These are phyloP conservation scores for Globisporangium emineosum DNA, from an alignment of 352 stramenopile species.

Conservation along the genomic window DNA sequence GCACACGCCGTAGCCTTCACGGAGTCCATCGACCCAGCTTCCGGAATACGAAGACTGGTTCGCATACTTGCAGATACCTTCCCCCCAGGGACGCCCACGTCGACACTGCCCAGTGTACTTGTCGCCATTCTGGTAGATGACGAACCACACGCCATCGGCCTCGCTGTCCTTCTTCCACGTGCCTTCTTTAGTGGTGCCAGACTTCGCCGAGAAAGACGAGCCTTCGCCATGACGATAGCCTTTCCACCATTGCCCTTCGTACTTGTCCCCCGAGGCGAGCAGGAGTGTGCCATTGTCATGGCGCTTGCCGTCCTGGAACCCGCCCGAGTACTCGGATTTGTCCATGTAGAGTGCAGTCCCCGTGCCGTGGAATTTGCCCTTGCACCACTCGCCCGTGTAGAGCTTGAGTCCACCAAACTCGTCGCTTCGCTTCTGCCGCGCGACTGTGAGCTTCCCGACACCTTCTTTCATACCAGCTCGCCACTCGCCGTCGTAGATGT, in stretches of 20 bases:
- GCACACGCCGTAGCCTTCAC: conserved; percentile 75
- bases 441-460: conserved; percentile 55
- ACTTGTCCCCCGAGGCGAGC: conserved; percentile 39
- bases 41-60: conserved; percentile 91
- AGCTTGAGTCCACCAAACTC: conserved; percentile 49
- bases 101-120: conserved; percentile 69
- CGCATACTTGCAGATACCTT: conserved; percentile 88
- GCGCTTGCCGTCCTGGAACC: conserved; percentile 65
- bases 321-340: conserved; percentile 87
- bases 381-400: conserved; percentile 65
- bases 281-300: conserved; percentile 69
- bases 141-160: conserved; percentile 66
- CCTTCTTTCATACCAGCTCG: conserved; percentile 44
- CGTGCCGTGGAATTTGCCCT: conserved; percentile 61
- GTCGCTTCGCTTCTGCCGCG: conserved; percentile 18
- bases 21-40: conserved; percentile 68
- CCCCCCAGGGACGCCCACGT: conserved; percentile 58
- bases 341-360: conserved; percentile 85
- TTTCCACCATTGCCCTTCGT: conserved; percentile 78
- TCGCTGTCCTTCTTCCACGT: conserved; percentile 58
- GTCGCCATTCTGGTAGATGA: conserved; percentile 69
- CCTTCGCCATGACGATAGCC: conserved; percentile 70
- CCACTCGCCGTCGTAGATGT: conserved; percentile 77
- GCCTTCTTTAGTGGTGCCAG: conserved; percentile 62
- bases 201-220: conserved; percentile 43